phyloP scores from a whole-genome alignment of 768 basidiomycete species.

The Phylloporus scabripes region DNA sequence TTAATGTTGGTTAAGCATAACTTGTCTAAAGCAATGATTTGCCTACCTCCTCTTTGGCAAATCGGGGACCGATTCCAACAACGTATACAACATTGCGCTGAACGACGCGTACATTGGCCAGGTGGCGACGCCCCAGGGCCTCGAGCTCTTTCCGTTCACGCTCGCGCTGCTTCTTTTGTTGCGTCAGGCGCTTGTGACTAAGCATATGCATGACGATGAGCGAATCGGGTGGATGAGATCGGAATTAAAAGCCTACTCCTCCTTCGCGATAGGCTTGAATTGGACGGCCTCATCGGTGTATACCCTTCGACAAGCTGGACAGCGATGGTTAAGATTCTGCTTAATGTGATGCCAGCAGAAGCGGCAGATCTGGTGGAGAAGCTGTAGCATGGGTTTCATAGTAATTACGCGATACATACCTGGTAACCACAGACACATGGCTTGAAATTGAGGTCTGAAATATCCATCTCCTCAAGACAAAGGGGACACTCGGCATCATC shows the following conservation, averaged over 20 bases:
- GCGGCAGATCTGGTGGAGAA: slow-evolving; percentile 76
- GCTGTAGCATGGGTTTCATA: slow-evolving; percentile 14
- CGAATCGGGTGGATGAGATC: slow-evolving; percentile 2
- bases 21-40: neutral
- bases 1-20: slow-evolving; percentile 3
- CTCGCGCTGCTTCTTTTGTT: slow-evolving; percentile 92
- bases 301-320: slow-evolving; percentile 90
- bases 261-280: slow-evolving; percentile 90
- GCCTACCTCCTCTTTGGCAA: slow-evolving; percentile 93
- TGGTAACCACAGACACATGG: slow-evolving; percentile 99
- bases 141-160: slow-evolving; percentile 96
- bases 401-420: slow-evolving; percentile 38
- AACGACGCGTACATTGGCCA: slow-evolving; percentile 93
- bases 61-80: slow-evolving; percentile 88
- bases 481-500: slow-evolving; percentile 98
- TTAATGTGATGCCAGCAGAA: slow-evolving; percentile 99
- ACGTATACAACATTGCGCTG: slow-evolving; percentile 96
- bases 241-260: slow-evolving; percentile 68
- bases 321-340: slow-evolving; percentile 91
- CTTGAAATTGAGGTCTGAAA: slow-evolving; percentile 98
- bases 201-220: slow-evolving; percentile 11
- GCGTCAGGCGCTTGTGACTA: slow-evolving; percentile 91
- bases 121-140: slow-evolving; percentile 71
- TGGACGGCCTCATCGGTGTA: slow-evolving; percentile 92
- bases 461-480: slow-evolving; percentile 98